Conservation (phyloP, 441 rosid species). For the Mallotus repandus region DNA sequence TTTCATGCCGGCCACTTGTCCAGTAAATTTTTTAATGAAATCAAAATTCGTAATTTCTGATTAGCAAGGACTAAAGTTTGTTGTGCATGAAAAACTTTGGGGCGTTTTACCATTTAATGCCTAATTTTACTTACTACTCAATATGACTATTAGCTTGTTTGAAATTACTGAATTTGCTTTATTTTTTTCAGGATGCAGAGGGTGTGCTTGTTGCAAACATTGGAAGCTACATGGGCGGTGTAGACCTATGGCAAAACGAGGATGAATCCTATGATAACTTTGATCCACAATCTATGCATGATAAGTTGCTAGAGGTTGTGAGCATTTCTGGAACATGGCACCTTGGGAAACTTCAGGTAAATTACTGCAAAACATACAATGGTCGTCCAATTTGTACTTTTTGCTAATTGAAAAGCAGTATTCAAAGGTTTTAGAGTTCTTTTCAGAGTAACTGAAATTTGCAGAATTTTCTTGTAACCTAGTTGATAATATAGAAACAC, state of each 20-base stretch:
- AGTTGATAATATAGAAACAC: neutral
- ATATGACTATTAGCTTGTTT: neutral
- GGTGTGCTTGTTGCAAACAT: conserved; percentile 97
- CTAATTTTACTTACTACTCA: neutral
- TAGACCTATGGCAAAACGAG: conserved; percentile 96
- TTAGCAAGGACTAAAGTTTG: neutral
- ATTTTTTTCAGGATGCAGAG: conserved; percentile 73
- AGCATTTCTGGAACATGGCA: conserved; percentile 99
- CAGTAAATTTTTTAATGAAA: neutral
- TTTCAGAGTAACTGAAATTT: neutral
- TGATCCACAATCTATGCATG: conserved; percentile 97
- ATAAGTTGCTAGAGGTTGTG: conserved; percentile 87
- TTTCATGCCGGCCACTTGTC: neutral
- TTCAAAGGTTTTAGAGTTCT: neutral
- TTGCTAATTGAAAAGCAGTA: conserved; percentile 5
- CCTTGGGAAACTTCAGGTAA: conserved; percentile 97
- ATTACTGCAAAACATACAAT: neutral
- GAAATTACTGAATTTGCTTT: conserved; percentile 21
- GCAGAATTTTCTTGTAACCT: neutral
- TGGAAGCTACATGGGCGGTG: conserved; percentile 99
- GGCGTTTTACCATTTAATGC: neutral
- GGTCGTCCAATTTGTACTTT: neutral
- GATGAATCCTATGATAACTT: conserved; percentile 85
- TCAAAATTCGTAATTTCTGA: neutral
- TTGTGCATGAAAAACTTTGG: neutral